These are phyloP conservation scores for Curvularia eragrostidis DNA, from an alignment of 2,329 filamentous ascomycete genomes.

Conservation along the genomic window DNA sequence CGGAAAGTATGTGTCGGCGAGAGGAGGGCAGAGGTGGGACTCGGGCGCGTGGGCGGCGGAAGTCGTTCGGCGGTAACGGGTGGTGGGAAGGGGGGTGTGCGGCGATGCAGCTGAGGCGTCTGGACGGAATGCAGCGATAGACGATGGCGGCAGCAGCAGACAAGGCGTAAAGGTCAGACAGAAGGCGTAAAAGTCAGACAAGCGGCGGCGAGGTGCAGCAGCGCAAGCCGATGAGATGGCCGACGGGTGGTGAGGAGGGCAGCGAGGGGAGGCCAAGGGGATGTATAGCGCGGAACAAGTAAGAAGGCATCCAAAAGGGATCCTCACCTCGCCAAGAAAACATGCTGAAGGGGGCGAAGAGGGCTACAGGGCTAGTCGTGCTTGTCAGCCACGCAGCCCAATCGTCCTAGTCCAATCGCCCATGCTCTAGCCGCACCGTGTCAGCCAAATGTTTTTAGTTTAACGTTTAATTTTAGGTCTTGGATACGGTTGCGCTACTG, in stretches of 20 bases:
- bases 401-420: constrained; percentile 13
- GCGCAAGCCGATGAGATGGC: not conserved
- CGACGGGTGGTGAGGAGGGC: not conserved
- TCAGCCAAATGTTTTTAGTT: constrained; percentile 7
- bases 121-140: constrained; percentile 2
- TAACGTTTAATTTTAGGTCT: constrained; percentile 14
- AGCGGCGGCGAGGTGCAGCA: not conserved
- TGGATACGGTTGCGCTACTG: constrained; percentile 15
- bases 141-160: constrained; percentile 3
- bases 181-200: not conserved
- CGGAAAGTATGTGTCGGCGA: constrained; percentile 5
- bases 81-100: constrained; percentile 13
- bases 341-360: constrained; percentile 15
- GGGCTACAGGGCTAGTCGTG: constrained; percentile 11
- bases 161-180: no score
- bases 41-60: not conserved
- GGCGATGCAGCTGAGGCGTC: constrained; percentile 14
- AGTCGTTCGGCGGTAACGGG: constrained; percentile 6
- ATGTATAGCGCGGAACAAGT: constrained; percentile 4
- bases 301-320: constrained; percentile 13
- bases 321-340: constrained; percentile 14
- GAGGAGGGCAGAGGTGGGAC: not conserved
- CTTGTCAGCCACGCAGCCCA: constrained; percentile 10
- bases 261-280: constrained; percentile 8
- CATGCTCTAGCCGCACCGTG: constrained; percentile 4